These are phyloP conservation scores for Trichophyton simii DNA, from an alignment of 2,329 filamentous ascomycete genomes.

Conservation along the genomic window DNA sequence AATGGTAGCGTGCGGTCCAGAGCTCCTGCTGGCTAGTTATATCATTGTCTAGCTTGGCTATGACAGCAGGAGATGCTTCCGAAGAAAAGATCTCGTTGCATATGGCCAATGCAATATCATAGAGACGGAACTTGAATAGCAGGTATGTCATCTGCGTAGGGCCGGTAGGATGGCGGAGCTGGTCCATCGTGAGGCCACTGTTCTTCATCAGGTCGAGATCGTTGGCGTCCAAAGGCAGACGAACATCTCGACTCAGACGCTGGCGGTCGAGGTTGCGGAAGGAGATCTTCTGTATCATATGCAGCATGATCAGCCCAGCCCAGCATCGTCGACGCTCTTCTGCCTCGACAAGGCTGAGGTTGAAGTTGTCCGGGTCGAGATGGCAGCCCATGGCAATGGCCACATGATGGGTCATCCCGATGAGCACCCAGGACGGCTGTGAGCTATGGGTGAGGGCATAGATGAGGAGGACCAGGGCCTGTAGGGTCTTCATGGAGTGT, in stretches of 20 bases:
- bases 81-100: conserved; percentile 24
- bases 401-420: conserved; percentile 30
- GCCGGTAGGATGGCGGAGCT: conserved; percentile 8
- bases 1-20: conserved; percentile 22
- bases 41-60: conserved; percentile 21
- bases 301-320: conserved; percentile 31
- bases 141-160: conserved; percentile 34
- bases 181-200: conserved; percentile 13
- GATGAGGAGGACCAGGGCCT: conserved; percentile 29
- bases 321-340: conserved; percentile 31
- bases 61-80: conserved; percentile 15
- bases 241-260: conserved; percentile 20
- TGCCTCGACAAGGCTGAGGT: conserved; percentile 24
- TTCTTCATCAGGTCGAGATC: conserved; percentile 24
- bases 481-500: conserved; percentile 30
- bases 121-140: conserved; percentile 26
- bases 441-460: conserved; percentile 28
- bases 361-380: conserved; percentile 28
- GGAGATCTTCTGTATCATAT: conserved; percentile 27
- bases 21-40: conserved; percentile 21
- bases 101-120: conserved; percentile 26
- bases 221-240: conserved; percentile 26
- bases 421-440: conserved; percentile 27
- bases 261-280: conserved; percentile 26
- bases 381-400: conserved; percentile 33